phyloP scores from a whole-genome alignment of 2,329 filamentous ascomycete genomes.

The Alternaria incomplexa region DNA sequence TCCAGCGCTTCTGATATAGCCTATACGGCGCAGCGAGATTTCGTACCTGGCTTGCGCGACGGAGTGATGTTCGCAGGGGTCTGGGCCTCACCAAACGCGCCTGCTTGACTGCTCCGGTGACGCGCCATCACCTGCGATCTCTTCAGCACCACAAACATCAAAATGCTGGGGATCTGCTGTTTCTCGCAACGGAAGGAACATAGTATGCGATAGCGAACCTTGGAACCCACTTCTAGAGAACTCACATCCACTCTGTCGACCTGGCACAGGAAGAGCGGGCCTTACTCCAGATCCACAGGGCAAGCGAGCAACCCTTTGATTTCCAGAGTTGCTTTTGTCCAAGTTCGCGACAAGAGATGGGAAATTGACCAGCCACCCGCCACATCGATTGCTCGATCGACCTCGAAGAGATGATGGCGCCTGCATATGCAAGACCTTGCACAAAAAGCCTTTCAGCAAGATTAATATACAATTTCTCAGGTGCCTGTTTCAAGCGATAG shows the following conservation, averaged over 20 bases:
- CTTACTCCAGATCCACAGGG: neutral
- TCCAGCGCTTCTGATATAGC: neutral
- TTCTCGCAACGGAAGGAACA: neutral
- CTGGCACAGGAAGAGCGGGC: neutral
- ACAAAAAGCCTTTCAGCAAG: neutral
- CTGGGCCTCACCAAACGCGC: neutral
- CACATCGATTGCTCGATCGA: neutral
- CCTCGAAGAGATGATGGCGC: neutral
- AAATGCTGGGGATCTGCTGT: neutral
- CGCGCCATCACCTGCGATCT: neutral
- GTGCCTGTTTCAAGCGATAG: neutral
- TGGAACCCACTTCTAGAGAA: neutral
- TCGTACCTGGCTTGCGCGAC: neutral
- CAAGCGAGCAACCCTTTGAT: neutral
- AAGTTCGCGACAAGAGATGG: neutral
- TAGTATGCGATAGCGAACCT: neutral
- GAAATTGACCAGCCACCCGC: neutral
- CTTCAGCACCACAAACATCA: neutral
- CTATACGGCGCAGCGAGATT: neutral
- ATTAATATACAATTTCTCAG: neutral
- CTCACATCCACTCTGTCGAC: neutral
- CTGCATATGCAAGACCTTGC: neutral
- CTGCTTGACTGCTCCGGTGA: neutral
- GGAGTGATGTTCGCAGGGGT: neutral
- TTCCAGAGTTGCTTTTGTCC: neutral